Base-by-base conservation (phyloP, 352 stramenopile genomes). In the Globisporangium viniferum region DNA sequence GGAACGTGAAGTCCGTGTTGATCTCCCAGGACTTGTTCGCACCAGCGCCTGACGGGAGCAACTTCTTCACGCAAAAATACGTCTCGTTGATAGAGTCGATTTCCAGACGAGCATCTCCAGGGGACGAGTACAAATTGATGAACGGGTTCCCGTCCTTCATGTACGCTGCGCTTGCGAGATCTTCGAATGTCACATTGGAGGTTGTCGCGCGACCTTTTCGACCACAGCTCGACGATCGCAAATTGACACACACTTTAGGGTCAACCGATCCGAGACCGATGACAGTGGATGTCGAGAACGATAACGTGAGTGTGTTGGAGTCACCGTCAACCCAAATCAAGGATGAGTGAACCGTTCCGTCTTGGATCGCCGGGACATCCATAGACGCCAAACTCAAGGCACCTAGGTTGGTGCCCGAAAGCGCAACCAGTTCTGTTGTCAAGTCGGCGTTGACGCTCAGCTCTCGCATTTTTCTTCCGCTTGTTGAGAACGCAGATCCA, bases 71-170 rank as follows among this genome's bases (percentile, higher is more conserved):
- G 39, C 86, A 94, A 57, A 94, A 93, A 67, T 88, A 94, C 44
- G 81, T 90, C n/a, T 68, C 59, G 63, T 92, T 94, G 31, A 79
- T 71, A 58, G 74, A 74, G 36, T 77, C 69, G 31, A 93, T 70
- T 3, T 74, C 74, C 59, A 93, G 59, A 3, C 70, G 72, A 12
- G 78, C 79, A 22, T 88, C 79, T 44, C 84, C 84, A 14, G 85
- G 85, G 18, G 79, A 72, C 18, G 72, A 74, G 61, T 94, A 92
- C 15, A 89, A 66, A 46, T 88, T 82, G 54, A 92, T 67, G 63
- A 93, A 94, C 15, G 86, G 86, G 55, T 94, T 94, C 33, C 86
- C 85, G 35, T 83, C 84, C 68, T 88, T 86, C 48, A 90, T 83
- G 60, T 91, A 94, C 18, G 73, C 79, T 2, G 81, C 86, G 39